phyloP scores from a whole-genome alignment of 2,329 filamentous ascomycete genomes.

The Coleophoma cylindrospora region DNA sequence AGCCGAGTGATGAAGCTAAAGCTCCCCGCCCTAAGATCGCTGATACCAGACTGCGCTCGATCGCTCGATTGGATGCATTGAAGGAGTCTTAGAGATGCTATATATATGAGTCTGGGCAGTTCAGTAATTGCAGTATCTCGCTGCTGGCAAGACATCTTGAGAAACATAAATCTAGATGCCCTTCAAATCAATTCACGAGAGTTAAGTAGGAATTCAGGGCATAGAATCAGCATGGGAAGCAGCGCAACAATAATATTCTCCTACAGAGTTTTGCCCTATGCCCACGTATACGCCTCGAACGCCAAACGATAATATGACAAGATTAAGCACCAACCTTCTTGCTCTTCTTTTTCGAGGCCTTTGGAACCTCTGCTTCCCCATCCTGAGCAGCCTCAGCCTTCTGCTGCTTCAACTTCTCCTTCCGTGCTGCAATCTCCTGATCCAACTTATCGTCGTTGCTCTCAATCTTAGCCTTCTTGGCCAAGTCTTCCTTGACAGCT shows the following conservation, averaged over 20 bases:
- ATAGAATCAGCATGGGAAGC: no score
- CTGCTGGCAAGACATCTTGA: no score
- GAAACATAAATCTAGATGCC: no score
- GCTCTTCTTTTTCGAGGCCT: slow-evolving; percentile 20
- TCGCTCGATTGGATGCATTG: no score
- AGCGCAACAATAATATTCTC: background rate
- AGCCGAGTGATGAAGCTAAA: no score
- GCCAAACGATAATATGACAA: background rate
- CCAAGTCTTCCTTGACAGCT: slow-evolving; percentile 26
- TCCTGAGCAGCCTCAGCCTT: slow-evolving; percentile 26
- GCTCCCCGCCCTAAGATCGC: no score
- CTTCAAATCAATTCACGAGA: no score
- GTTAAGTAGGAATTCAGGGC: no score
- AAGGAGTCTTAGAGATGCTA: no score
- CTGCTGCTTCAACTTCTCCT: slow-evolving; percentile 30
- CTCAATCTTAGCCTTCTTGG: slow-evolving; percentile 27
- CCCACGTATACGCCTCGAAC: background rate
- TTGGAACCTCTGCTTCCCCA: slow-evolving; percentile 18
- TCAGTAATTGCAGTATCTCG: no score
- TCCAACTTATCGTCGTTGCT: slow-evolving; percentile 29
- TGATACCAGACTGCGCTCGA: no score
- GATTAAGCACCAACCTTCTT: slow-evolving; percentile 11
- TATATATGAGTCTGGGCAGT: no score
- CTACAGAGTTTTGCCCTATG: background rate
- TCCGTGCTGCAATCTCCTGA: slow-evolving; percentile 27